phyloP scores from a whole-genome alignment of 2,329 filamentous ascomycete genomes.

The Amesomyces nigricolor region DNA sequence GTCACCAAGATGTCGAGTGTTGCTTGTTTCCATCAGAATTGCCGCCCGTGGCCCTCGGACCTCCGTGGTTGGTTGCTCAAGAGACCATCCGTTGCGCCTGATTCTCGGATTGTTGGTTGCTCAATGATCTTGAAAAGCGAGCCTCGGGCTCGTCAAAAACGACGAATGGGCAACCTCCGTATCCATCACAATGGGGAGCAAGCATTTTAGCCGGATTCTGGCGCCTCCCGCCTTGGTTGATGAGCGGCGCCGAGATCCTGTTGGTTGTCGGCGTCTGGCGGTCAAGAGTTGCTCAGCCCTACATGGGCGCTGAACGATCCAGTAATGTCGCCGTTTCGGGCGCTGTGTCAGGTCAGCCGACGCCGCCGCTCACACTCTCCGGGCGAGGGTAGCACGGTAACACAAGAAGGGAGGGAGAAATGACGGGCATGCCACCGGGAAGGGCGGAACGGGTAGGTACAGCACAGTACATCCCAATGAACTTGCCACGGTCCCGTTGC shows the following conservation, averaged over 20 bases:
- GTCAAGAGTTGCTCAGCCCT: constrained; percentile 19
- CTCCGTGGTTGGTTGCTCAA: no score
- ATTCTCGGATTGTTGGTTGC: neutral
- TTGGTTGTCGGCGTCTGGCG: constrained; percentile 11
- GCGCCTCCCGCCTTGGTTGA: neutral
- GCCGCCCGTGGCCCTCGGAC: no score
- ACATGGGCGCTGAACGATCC: constrained; percentile 4
- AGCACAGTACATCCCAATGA: neutral
- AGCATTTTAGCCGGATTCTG: constrained; percentile 6
- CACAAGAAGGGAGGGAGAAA: constrained; percentile 16
- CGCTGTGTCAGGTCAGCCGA: constrained; percentile 1
- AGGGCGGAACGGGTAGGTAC: constrained; percentile 24
- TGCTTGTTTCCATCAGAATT: no score
- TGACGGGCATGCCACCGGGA: constrained; percentile 22
- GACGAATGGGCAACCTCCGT: neutral
- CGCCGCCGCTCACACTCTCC: neutral
- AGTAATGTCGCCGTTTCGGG: neutral
- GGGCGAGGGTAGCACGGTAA: neutral
- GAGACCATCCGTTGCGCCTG: no score
- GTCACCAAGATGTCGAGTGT: no score
- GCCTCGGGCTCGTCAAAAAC: constrained; percentile 4
- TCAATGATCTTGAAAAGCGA: neutral
- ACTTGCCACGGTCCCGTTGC: constrained; percentile 17
- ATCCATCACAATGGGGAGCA: neutral
- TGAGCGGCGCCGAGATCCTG: neutral